phyloP scores from a whole-genome alignment of 331 rosid genomes.

The Prunus yedoensis region DNA sequence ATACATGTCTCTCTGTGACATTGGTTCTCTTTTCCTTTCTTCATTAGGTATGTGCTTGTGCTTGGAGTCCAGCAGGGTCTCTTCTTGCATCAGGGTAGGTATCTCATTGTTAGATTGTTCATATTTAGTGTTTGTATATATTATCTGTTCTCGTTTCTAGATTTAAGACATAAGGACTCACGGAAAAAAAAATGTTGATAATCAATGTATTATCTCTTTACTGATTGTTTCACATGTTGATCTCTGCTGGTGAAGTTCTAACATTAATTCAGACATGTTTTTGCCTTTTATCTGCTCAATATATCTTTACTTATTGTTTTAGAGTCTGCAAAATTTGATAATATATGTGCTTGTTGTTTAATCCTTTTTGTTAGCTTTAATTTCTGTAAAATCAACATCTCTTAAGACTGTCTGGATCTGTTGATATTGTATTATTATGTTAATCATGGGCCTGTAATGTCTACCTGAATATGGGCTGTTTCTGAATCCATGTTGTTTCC shows the following conservation, averaged over 20 bases:
- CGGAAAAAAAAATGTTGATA: neutral
- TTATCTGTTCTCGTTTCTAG: neutral
- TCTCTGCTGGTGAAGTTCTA: neutral
- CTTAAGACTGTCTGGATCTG: neutral
- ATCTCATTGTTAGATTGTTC: constrained; percentile 12
- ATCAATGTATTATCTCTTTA: neutral
- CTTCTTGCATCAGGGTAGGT: constrained; percentile 96
- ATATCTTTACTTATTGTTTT: neutral
- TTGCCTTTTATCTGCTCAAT: neutral
- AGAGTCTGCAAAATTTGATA: neutral
- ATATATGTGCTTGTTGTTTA: neutral
- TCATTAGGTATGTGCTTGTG: constrained; percentile 92
- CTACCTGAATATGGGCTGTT: neutral
- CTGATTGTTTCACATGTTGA: neutral
- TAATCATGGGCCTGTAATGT: neutral
- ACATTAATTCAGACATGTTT: neutral
- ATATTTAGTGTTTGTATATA: neutral
- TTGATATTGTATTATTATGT: neutral
- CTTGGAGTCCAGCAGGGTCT: constrained; percentile 95
- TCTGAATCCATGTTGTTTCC: neutral
- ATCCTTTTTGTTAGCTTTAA: neutral
- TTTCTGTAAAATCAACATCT: neutral
- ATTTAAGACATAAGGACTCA: neutral
- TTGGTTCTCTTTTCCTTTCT: constrained; percentile 26
- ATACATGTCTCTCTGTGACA: constrained; percentile 14